Base-by-base conservation (phyloP, 495 filamentous ascomycete species). In the Talaromyces adpressus region DNA sequence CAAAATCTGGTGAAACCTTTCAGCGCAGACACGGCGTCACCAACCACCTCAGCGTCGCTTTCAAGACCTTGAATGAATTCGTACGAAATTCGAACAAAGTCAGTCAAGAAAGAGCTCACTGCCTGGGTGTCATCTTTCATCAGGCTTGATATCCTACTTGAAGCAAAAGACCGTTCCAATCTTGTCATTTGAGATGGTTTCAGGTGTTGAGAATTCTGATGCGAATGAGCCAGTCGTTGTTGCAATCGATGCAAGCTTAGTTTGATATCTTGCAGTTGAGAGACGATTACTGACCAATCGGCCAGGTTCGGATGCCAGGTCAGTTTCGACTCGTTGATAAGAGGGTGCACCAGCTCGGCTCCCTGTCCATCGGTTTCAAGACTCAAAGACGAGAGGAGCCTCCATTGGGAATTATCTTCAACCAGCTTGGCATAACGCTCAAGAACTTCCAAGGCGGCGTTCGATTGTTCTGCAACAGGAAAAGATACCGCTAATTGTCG, bases 171-270 rank as follows among this genome's bases (percentile, higher is more conserved):
- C 57, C 89, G 76, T 72, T 92, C 87, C 18, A 93, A 73, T 3
- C 86, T 82, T 64, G 84, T 90, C 80, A 90, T 81, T 54, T 84
- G 77, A 7, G 83, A 85, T 27, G 87, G 81, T 65, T 86, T 86
- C 14, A 79, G 72, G 20, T 69, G 65, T 41, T 72, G 73, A 18
- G 69, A 73, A 32, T 76, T 73, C 34, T 73, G 70, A 47, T 79
- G 70, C 18, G 77, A 76, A 51, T 64, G 67, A 20, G 71, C 51
- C 62, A 81, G 67, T 12, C 66, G 59, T 65, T 78, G 72, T 22
- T 69, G 71, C 11, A 81, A 68, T n/a, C 63, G 70, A 62, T 78
- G 73, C 36, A 79, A 53, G 12, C 77, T 73, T 41, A 74, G 68
- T 62, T 72, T 74, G 58, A 75, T 69, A 60, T 76, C 72, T 64